phyloP scores from a whole-genome alignment of 768 basidiomycete genomes.

The Pisolithus microcarpus region DNA sequence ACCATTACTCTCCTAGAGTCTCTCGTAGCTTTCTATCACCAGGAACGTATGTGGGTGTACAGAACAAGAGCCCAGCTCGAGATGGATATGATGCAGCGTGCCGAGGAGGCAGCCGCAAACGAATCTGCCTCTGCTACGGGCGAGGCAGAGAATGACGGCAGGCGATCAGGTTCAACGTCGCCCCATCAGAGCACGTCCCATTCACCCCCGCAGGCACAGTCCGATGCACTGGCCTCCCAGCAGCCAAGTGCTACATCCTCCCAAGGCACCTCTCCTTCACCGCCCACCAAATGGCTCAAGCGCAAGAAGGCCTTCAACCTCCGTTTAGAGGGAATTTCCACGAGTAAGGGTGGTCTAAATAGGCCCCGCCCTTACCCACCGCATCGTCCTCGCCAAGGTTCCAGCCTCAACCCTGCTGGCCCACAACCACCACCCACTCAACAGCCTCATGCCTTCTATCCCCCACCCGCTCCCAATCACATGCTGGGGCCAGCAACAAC shows the following conservation, averaged over 20 bases:
- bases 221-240: slow-evolving; percentile 12
- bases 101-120: slow-evolving; percentile 3
- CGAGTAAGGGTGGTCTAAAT: slow-evolving; percentile 19
- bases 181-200: slow-evolving; percentile 1
- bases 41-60: slow-evolving; percentile 66
- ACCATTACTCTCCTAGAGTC: slow-evolving; percentile 58
- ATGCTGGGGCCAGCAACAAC: slow-evolving; percentile 11
- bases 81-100: slow-evolving; percentile 30
- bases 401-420: slow-evolving; percentile 23
- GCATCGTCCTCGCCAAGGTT: slow-evolving; percentile 25
- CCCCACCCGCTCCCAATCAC: slow-evolving; percentile 22
- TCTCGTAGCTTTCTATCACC: slow-evolving; percentile 60
- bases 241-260: slow-evolving; percentile 20
- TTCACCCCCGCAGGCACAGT: slow-evolving; percentile 6
- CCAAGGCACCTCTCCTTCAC: slow-evolving; percentile 24
- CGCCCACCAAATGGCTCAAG: slow-evolving; percentile 39
- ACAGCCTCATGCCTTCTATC: slow-evolving; percentile 19
- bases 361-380: slow-evolving; percentile 18
- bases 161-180: slow-evolving; percentile 8
- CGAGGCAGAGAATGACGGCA: slow-evolving; percentile 11
- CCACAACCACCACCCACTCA: slow-evolving; percentile 18
- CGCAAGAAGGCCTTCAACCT: slow-evolving; percentile 57
- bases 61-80: slow-evolving; percentile 57
- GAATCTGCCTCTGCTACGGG: slow-evolving; percentile 3
- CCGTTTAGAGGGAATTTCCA: slow-evolving; percentile 37